A percentile compares a stretch with the other conserved stretches of the same genome.
phyloP scores from a whole-genome alignment of 345 rosid species.

The Citrus australasica region DNA sequence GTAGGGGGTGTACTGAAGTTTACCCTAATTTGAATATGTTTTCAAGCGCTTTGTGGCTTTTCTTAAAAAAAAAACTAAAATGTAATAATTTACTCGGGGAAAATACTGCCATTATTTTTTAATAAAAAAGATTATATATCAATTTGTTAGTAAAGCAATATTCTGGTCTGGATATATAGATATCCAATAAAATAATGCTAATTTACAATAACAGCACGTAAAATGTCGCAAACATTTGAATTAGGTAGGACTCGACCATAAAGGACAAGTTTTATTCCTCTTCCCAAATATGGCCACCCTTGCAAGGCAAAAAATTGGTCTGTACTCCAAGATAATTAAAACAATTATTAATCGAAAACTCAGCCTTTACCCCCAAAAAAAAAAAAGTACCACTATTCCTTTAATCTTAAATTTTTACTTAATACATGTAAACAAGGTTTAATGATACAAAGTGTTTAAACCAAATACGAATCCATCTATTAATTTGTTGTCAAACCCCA shows the following conservation, averaged over 20 bases:
- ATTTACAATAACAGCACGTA: neutral
- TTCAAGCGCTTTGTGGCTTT: no score
- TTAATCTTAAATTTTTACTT: neutral
- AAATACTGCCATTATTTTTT: no score
- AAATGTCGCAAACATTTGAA: neutral
- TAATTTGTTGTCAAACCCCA: neutral
- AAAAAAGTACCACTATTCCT: neutral
- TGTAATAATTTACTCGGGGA: no score
- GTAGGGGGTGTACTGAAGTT: no score
- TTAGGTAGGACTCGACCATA: neutral
- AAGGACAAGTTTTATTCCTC: neutral
- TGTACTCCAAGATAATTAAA: no score
- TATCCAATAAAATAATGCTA: no score
- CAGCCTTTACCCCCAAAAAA: neutral
- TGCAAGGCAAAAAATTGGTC: neutral
- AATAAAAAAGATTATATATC: no score
- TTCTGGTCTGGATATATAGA: no score
- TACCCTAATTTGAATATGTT: no score
- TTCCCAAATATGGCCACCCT: neutral
- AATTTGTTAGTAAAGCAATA: no score
- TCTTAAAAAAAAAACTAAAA: no score
- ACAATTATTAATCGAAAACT: neutral
- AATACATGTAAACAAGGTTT: neutral
- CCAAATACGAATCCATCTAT: neutral
- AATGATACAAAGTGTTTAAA: neutral